Conservation (phyloP, 768 basidiomycete genomes). For the Suillus brevipes region DNA sequence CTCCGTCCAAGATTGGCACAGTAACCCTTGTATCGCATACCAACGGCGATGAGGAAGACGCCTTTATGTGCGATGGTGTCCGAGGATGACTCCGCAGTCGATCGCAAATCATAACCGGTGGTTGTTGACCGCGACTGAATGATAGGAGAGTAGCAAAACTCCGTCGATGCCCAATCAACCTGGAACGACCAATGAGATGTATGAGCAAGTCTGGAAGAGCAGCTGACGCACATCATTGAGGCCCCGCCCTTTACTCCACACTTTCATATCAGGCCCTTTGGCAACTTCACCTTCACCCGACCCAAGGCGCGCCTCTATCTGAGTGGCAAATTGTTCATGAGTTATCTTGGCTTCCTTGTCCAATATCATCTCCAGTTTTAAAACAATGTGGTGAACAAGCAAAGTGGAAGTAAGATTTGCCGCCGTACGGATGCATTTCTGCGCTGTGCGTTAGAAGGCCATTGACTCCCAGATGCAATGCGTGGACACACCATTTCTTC, state of each 20-base stretch:
- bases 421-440: slow-evolving; percentile 81
- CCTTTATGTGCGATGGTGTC: slow-evolving; percentile 86
- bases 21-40: slow-evolving; percentile 90
- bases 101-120: slow-evolving; percentile 84
- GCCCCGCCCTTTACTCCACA: slow-evolving; percentile 82
- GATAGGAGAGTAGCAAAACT: slow-evolving; percentile 94
- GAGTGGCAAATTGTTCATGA: slow-evolving; percentile 81
- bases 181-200: slow-evolving; percentile 32
- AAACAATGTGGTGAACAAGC: slow-evolving; percentile 80
- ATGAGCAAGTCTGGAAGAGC: background rate
- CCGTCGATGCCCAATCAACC: slow-evolving; percentile 88
- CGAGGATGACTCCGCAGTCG: slow-evolving; percentile 81
- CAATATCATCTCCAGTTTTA: slow-evolving; percentile 86
- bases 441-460: slow-evolving; percentile 15
- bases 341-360: slow-evolving; percentile 90
- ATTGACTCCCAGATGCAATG: background rate
- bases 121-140: slow-evolving; percentile 89
- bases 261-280: slow-evolving; percentile 88
- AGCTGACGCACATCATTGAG: slow-evolving; percentile 64
- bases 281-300: slow-evolving; percentile 61
- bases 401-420: slow-evolving; percentile 82
- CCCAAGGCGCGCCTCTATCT: slow-evolving; percentile 87
- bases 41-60: slow-evolving; percentile 84
- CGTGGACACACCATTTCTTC: slow-evolving; percentile 78
- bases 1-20: slow-evolving; percentile 91